Evolutionary conservation across 192 early-diverging fungal genomes (phyloP), one percentile per base, ranked within the genome.

Genomic region (Thamnidium elegans): DNA sequence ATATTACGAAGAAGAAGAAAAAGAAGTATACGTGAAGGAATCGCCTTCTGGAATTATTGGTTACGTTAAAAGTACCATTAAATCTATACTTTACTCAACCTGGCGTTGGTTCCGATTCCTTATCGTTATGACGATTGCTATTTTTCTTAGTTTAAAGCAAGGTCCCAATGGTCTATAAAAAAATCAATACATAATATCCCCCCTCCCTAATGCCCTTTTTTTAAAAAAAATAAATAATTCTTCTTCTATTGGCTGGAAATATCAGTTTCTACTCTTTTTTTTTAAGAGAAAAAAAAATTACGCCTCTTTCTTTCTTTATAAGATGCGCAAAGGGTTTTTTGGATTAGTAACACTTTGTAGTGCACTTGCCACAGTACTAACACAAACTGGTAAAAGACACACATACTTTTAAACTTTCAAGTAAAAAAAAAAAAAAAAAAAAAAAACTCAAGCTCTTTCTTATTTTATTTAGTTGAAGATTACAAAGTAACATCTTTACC

Each of bases 401-500:
- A 26, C 26, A 26, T 3, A 26, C 26, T 3, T 26, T 26, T 26
- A 48, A 19, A 17, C 46, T 48, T 17, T 48, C 46, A 17, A 48
- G 4, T 4, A 13, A 39, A 47, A 2, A 47, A 7, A 11, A 47
- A 2, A 47, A n/a, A n/a, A n/a, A n/a, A n/a, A n/a, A n/a, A n/a
- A n/a, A n/a, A n/a, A 48, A n/a, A 15, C 46, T 48, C 13, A 13
- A 10, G 3, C 1, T 14, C 15, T 13, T 6, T 48, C 1, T 52
- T 5, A 36, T 45, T 59, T 42, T 23, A 20, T 19, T 4, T 54
- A 73, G 74, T 67, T 17, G 68, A 77, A 46, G 76, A 81, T 52
- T 81, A 75, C 50, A 54, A 65, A 43, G 64, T 81, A 11, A 58
- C 50, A 15, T 26, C 50, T 11, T 48, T 81, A 26, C 79, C 79